Base-by-base conservation (phyloP, 768 basidiomycete genomes). In the Ephemerocybe angulata region DNA sequence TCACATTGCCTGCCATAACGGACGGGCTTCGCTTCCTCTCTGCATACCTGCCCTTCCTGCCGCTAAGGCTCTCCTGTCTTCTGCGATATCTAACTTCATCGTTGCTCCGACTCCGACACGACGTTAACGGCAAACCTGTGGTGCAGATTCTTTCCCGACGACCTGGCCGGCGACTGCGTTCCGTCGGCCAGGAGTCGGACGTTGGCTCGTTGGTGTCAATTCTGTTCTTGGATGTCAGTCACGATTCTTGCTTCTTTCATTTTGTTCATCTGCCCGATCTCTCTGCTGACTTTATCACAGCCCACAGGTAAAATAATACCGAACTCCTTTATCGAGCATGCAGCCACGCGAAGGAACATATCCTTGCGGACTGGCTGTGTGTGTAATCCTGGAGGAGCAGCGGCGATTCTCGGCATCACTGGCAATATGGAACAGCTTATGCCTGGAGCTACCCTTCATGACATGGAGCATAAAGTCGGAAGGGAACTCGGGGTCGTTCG, bases 351-450 rank as follows among this genome's bases (percentile, higher is more conserved):
- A 50, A 76, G 80, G 58, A 80, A 77, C 49, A 85, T 93, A 54
- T 90, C 89, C 17, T 70, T 93, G 29, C 84, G 90, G 40, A 89
- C 90, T 2, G 90, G 90, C 0, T 93, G 90, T 67, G 86, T 92
- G 82, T 93, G 91, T 65, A 93, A 93, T 59, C 88, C 90, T 15
- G 91, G 91, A 10, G 90, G 84, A 17, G 87, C 89, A 0, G 83
- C 88, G 1, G 80, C 86, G 4, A 70, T 93, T 15, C 76, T 91
- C 4, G 85, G 84, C 0, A 78, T 90, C 28, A 71, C 83, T 55
- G 74, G 78, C 19, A 76, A 84, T 54, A 91, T 90, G 88, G 71
- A 74, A 4, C 70, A 66, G 13, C 76, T 90, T 0, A 82, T 76
- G 57, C 71, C 76, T 1, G 86, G 86, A 4, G 77, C 83, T 37